Percentiles rank a stretch among this genome's conserved stretches.
Conservation (phyloP, 257 asterid genomes). For the Solanum pinnatisectum region DNA sequence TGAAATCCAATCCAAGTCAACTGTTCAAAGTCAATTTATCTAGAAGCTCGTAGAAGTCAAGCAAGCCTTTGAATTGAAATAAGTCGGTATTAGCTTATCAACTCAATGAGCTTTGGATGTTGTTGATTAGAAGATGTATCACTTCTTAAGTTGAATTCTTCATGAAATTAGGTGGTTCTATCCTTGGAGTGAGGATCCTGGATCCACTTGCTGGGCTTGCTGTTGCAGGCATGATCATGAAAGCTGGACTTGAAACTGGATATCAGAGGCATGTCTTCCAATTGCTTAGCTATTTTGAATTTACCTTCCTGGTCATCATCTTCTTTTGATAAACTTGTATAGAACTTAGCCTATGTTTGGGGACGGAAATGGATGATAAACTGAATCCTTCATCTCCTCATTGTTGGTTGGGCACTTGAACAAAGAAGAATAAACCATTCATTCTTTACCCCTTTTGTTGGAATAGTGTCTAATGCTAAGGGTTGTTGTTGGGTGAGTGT, state of each 20-base stretch:
- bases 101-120: background rate
- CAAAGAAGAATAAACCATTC: background rate
- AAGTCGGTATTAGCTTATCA: background rate
- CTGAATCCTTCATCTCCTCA: background rate
- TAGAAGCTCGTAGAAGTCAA: background rate
- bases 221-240: constrained; percentile 90
- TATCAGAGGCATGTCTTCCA: constrained; percentile 57
- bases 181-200: constrained; percentile 77
- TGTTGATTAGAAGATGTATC: background rate
- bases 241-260: constrained; percentile 89
- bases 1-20: background rate
- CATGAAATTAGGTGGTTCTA: constrained; percentile 64
- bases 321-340: background rate
- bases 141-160: background rate
- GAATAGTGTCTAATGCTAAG: background rate
- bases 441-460: background rate
- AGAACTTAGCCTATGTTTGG: background rate
- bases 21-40: background rate
- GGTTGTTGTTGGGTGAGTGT: background rate
- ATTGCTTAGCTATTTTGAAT: background rate
- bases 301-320: background rate
- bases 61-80: background rate
- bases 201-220: constrained; percentile 97
- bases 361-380: background rate
- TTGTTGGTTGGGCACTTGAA: background rate